Evolutionary conservation across 805 yeast species (phyloP).

Genomic region (Torulaspora gathmanii): DNA sequence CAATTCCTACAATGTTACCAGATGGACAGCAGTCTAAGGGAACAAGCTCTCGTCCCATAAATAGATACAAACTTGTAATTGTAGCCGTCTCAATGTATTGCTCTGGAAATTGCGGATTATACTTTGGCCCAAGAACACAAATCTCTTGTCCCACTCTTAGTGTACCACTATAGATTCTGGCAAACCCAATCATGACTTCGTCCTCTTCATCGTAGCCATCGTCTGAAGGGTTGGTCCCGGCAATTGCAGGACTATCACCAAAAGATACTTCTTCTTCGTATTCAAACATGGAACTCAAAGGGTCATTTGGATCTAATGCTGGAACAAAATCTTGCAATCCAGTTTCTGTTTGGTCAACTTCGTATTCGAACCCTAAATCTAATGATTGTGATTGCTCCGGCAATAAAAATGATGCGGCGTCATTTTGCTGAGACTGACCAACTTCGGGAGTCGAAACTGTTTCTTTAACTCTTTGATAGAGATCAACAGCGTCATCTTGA

Average conservation of each 20-base stretch:
- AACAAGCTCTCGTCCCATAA: slow-evolving; percentile 91
- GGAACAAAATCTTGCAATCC: slow-evolving; percentile 27
- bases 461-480: slow-evolving; percentile 29
- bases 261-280: slow-evolving; percentile 53
- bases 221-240: slow-evolving; percentile 38
- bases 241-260: slow-evolving; percentile 42
- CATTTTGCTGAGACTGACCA: not conserved
- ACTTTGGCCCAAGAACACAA: slow-evolving; percentile 80
- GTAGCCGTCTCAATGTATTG: slow-evolving; percentile 54
- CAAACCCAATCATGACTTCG: slow-evolving; percentile 80
- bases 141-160: slow-evolving; percentile 69
- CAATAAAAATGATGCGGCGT: slow-evolving; percentile 16
- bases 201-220: slow-evolving; percentile 44
- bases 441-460: slow-evolving; percentile 28
- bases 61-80: slow-evolving; percentile 64
- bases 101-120: slow-evolving; percentile 58
- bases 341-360: slow-evolving; percentile 16
- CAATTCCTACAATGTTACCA: slow-evolving; percentile 91
- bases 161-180: slow-evolving; percentile 85
- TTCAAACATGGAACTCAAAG: slow-evolving; percentile 38
- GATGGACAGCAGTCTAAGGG: slow-evolving; percentile 80
- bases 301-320: slow-evolving; percentile 38
- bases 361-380: slow-evolving; percentile 27
- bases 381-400: slow-evolving; percentile 27
- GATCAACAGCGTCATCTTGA: slow-evolving; percentile 13